Conservation (phyloP, 83 land plant species). For the Picea abies region DNA sequence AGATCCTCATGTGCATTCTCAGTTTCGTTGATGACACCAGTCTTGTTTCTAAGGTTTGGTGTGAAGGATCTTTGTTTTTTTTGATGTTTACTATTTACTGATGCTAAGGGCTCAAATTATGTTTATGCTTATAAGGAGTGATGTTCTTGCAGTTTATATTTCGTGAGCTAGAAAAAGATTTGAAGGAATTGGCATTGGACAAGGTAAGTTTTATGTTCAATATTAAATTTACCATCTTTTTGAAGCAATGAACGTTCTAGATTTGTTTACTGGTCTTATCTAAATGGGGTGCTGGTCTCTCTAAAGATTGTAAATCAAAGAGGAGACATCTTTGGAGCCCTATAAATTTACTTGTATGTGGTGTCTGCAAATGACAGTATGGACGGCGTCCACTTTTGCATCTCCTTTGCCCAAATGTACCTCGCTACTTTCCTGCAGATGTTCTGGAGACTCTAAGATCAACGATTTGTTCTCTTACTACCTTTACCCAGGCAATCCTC, state of each 20-base stretch:
- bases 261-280: not conserved
- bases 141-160: slow-evolving; percentile 65
- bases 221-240: not conserved
- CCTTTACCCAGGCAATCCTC: not conserved
- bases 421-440: slow-evolving; percentile 76
- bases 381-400: slow-evolving; percentile 80
- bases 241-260: not conserved
- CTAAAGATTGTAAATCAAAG: not conserved
- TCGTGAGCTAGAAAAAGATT: slow-evolving; percentile 54
- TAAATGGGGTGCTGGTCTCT: not conserved
- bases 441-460: slow-evolving; percentile 54
- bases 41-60: slow-evolving; percentile 77
- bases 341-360: not conserved
- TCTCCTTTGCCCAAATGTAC: slow-evolving; percentile 77
- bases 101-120: not conserved
- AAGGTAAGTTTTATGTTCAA: slow-evolving; percentile 59
- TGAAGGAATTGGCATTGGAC: slow-evolving; percentile 73
- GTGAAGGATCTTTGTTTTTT: not conserved
- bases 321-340: not conserved
- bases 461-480: too few species aligned
- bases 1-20: slow-evolving; percentile 80
- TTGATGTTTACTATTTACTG: not conserved
- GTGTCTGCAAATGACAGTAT: slow-evolving; percentile 49
- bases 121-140: not conserved
- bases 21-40: slow-evolving; percentile 91